A percentile compares a stretch with the other conserved stretches of the same genome.
These are phyloP conservation scores for Aureobasidium sp. DNA, from an alignment of 2,329 filamentous ascomycete genomes.

Conservation along the genomic window DNA sequence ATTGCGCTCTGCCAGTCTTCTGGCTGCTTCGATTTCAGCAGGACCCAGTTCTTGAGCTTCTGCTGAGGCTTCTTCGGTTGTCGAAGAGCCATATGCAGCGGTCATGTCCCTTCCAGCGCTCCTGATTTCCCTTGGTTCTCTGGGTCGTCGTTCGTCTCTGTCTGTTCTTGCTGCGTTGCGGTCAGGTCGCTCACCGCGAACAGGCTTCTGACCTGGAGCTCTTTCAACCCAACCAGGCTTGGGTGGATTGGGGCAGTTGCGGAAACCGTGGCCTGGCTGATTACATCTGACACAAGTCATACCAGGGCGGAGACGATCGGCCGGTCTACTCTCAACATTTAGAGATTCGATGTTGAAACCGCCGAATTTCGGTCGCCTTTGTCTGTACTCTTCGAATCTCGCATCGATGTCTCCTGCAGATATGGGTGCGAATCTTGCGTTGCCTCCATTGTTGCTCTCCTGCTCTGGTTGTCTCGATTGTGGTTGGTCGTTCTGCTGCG, in stretches of 20 bases:
- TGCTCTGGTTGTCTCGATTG: not conserved
- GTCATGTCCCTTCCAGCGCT: slow-evolving; percentile 5
- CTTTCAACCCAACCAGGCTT: slow-evolving; percentile 9
- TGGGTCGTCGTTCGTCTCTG: slow-evolving; percentile 7
- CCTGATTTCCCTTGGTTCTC: not conserved
- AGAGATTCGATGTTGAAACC: slow-evolving; percentile 3
- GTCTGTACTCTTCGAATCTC: slow-evolving; percentile 19
- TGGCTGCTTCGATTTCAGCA: slow-evolving; percentile 12
- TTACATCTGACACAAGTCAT: slow-evolving; percentile 1
- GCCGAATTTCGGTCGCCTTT: not conserved
- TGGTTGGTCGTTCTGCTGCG: not conserved
- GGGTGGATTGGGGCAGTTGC: slow-evolving; percentile 4
- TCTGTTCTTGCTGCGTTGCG: not conserved
- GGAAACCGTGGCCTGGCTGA: slow-evolving; percentile 4
- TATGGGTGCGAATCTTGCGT: not conserved
- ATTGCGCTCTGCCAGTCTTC: slow-evolving; percentile 3
- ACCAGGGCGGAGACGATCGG: not conserved
- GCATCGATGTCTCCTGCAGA: slow-evolving; percentile 17
- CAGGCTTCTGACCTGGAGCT: not conserved
- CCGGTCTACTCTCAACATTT: not conserved
- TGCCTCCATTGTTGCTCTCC: not conserved
- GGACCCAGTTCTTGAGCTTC: not conserved
- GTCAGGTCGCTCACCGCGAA: not conserved
- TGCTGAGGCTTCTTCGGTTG: not conserved
- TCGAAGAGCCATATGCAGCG: not conserved